Base-by-base conservation (phyloP, 1,139 yeast species). In the Candida sp. region DNA sequence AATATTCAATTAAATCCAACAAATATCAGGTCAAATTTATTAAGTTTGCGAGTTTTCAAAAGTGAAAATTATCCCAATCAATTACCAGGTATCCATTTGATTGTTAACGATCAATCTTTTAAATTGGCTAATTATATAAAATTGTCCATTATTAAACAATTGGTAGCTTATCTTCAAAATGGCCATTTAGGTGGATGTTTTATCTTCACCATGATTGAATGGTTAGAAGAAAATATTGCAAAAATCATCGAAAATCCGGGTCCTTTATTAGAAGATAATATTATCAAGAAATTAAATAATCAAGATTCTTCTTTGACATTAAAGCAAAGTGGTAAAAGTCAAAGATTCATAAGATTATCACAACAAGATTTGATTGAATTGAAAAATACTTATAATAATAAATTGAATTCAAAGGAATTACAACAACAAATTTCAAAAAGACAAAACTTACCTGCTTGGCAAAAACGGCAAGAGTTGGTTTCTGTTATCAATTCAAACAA, bases 371-470 rank as follows among this genome's bases (percentile, higher is more conserved):
- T 65, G 0, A 49, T 56, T 0, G 50, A 49, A 11, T 55, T 69
- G 39, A 59, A 63, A 50, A 43, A 46, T 2, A 66, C 51, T 11
- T 63, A 69, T 42, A 32, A 38, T 0, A 45, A 53, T 21, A 49
- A 58, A 34, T 42, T 48, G 1, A 45, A 46, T 0, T 48, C 59
- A 1, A 12, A 45, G 0, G 49, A 47, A 36, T 49, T 68, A 49
- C 47, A 51, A 38, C 39, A 45, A 1, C 60, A 66, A 4, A 27
- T 57, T 3, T 38, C 50, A 2, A 62, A 68, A 8, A 75, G 98
- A 50, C 52, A 73, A 11, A 59, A 60, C 4, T 66, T 93, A 30
- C 98, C 99, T 0, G 98, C 98, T 0, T 91, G 96, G 96, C 61
- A 68, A 9, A 85, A 84, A 57, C 73, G 70, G 41, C 66, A 76